Base-by-base conservation (phyloP, 2,329 filamentous ascomycete genomes). In the Periconia sp. region DNA sequence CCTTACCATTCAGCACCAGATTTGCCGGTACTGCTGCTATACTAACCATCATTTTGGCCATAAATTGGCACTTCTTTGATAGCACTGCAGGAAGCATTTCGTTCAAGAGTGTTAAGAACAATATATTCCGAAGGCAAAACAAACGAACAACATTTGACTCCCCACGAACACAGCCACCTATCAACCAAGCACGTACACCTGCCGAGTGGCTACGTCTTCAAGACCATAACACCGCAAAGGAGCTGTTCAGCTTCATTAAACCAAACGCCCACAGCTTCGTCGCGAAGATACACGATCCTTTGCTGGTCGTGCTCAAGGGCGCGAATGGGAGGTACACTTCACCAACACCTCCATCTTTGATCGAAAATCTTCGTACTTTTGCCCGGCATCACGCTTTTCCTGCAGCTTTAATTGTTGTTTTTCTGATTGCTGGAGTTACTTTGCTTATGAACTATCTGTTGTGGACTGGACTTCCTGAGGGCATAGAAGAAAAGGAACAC, bases 31-130 rank as follows among this genome's bases (percentile, higher is more conserved):
- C 88, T 0, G 80, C 87, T 13, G 85, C 91, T 30, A 86, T 91
- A 70, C 76, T 91, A 19, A 85, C 85, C 1, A 90, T 91, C 59
- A 82, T 92, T 7, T 67, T 91, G 15, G 84, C 87, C 42, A 84
- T 90, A 1, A 90, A 92, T 61, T 90, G 86, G 80, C 90, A 92
- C 64, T 92, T 92, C 60, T 88, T 89, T 58, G 86, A 87, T 44
- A 81, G 81, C 45, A 81, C 81, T 49, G 81, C 79, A 31, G 61
- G 58, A 33, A 54, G 61, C 15, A 45, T 72, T 6, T 71, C 70
- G 6, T 45, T 71, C 3, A 52, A 59, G 15, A 59, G 52, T 1
- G 45, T 70, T 17, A 61, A 59, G 44, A 60, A 55, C 9, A 49
- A 64, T 18, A 27, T 71, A 7, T 62, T 73, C 13, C 59, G 47